Evolutionary conservation across 352 stramenopile species (phyloP), one percentile per base, ranked within the genome.

Genomic region (Globisporangium spiculum): DNA sequence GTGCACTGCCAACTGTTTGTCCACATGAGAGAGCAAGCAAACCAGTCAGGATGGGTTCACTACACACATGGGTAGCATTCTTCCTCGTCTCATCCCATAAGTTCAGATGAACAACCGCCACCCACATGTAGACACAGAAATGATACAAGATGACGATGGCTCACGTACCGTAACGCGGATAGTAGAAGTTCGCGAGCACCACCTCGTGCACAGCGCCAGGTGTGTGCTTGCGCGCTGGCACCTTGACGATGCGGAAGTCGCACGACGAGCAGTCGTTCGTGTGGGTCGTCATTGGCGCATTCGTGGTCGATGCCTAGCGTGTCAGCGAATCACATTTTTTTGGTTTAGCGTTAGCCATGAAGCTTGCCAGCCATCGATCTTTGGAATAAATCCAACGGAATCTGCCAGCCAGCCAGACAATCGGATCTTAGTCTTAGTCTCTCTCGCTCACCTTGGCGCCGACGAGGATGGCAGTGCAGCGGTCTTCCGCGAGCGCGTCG

Each of bases 261-360:
- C 88, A 93, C 27, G 75, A 90, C 64, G 77, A 92, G 67, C 88
- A 94, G 72, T 95, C 88, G 68, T 88, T 92, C 52, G 88, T 90
- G 71, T 95, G 88, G 20, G 88, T 93, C 48, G 85, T 92, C 82
- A 95, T 94, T 34, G 88, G 81, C 18, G 86, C 72, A 2, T 74
- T 74, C 18, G 79, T 93, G 4, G 78, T 83, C 2, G 84, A 91
- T 24, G 83, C 81, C 84, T 91, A 18, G 4, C 6, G 41, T 4
- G 41, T 50, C 41, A 50, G 41, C 4, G 41, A 50, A n/a, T 7
- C 41, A 50, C 41, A 50, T 50, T 50, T 50, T 48, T 50, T n/a
- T 50, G 41, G 41, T 50, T 50, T n/a, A n/a, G 5, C 41, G 41
- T 50, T n/a, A 50, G 41, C 3, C 38, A 7, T 46, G 38, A 20